phyloP scores from a whole-genome alignment of 2,329 filamentous ascomycete genomes.

The Ceratocystis colombiana region DNA sequence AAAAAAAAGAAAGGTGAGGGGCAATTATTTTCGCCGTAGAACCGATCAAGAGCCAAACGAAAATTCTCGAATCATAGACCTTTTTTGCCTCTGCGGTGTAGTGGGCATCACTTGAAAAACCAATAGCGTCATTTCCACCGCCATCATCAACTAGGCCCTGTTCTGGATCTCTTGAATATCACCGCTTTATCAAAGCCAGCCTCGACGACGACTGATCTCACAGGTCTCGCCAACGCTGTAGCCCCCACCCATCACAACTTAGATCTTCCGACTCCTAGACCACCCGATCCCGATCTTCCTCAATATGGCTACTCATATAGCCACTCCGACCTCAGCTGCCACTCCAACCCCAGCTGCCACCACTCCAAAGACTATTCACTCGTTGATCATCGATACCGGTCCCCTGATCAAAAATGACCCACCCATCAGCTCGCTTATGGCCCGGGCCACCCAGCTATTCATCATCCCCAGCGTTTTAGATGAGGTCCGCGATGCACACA shows the following conservation, averaged over 20 bases:
- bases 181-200: background rate
- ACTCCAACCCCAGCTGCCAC: constrained; percentile 33
- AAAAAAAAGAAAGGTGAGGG: background rate
- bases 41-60: no score
- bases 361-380: constrained; percentile 58
- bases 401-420: constrained; percentile 92
- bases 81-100: background rate
- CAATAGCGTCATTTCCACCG: background rate
- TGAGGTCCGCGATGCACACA: constrained; percentile 79
- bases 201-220: no score
- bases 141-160: background rate
- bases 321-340: constrained; percentile 25
- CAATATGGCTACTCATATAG: background rate
- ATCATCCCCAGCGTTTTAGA: constrained; percentile 77
- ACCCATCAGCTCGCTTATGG: constrained; percentile 67
- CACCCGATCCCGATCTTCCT: background rate
- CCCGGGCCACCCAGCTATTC: constrained; percentile 64
- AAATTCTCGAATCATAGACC: background rate
- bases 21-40: no score
- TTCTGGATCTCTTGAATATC: background rate
- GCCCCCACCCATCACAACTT: no score
- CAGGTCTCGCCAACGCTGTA: no score
- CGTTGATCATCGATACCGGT: constrained; percentile 79
- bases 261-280: background rate
- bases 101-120: background rate